These are phyloP conservation scores for Hemileccinum impolitum DNA, from an alignment of 768 basidiomycete species.

Conservation along the genomic window DNA sequence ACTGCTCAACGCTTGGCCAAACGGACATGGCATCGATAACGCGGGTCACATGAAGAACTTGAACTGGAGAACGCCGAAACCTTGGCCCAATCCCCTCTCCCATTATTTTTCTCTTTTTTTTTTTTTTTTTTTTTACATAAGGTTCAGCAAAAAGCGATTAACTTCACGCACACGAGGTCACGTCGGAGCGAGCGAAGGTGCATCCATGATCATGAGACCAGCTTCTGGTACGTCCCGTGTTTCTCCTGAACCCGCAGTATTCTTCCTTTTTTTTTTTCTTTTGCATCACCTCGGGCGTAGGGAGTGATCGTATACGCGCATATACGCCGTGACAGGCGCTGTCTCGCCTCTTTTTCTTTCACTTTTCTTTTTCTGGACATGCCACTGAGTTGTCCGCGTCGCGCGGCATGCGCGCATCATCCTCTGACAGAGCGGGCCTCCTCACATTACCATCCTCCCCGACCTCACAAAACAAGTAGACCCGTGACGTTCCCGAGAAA, in stretches of 20 bases:
- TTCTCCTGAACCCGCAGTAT: neutral
- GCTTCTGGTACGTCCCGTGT: neutral
- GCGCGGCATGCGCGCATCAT: no score
- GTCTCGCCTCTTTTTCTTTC: neutral
- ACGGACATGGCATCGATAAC: slow-evolving; percentile 1
- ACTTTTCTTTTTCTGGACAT: neutral
- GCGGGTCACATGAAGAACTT: slow-evolving; percentile 9
- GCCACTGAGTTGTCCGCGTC: no score
- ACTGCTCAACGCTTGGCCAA: neutral
- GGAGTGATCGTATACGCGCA: slow-evolving; percentile 9
- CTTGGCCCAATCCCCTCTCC: no score
- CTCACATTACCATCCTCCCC: no score
- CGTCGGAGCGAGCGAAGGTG: slow-evolving; percentile 3
- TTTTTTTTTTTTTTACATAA: slow-evolving; percentile 11
- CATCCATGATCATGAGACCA: slow-evolving; percentile 2
- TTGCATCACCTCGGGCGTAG: slow-evolving; percentile 12
- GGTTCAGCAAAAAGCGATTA: slow-evolving; percentile 13
- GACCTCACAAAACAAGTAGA: no score
- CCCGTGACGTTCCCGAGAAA: no score
- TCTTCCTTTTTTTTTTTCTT: slow-evolving; percentile 1
- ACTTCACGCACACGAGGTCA: slow-evolving; percentile 15
- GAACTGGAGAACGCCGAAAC: slow-evolving; percentile 8
- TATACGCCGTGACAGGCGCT: neutral
- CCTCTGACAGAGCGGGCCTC: no score
- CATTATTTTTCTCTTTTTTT: no score